phyloP scores from a whole-genome alignment of 1,139 yeast genomes.

The Yamadazyma siamensis region DNA sequence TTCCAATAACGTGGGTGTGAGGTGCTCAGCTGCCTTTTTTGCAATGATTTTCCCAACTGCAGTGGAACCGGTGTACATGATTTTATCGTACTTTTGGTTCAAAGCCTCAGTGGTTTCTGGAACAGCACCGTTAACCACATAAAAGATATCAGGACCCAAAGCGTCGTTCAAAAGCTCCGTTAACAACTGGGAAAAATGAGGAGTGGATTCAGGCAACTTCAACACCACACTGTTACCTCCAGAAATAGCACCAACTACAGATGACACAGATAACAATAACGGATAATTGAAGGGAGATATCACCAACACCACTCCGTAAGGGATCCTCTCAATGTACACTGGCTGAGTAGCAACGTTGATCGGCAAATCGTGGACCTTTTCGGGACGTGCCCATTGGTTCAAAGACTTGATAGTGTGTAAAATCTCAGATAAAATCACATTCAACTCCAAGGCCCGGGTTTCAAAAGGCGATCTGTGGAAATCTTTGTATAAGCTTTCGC shows the following conservation, averaged over 20 bases:
- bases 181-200: conserved; percentile 56
- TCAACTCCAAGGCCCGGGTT: conserved; percentile 56
- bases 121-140: conserved; percentile 70
- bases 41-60: conserved; percentile 77
- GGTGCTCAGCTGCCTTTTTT: conserved; percentile 73
- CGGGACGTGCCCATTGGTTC: conserved; percentile 60
- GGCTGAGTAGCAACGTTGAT: conserved; percentile 43
- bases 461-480: conserved; percentile 64
- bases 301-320: conserved; percentile 74
- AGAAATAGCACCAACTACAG: conserved; percentile 79
- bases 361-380: conserved; percentile 43
- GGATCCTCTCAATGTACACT: conserved; percentile 58
- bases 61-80: conserved; percentile 82
- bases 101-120: conserved; percentile 67
- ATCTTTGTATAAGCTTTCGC: conserved; percentile 62
- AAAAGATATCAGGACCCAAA: conserved; percentile 54
- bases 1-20: conserved; percentile 81
- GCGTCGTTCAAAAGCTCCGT: conserved; percentile 53
- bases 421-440: conserved; percentile 52
- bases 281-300: conserved; percentile 92
- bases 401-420: conserved; percentile 58
- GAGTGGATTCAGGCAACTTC: conserved; percentile 78
- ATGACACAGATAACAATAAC: conserved; percentile 56
- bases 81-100: conserved; percentile 71
- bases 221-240: conserved; percentile 82